Evolutionary conservation across 208 protist species (phyloP), one percentile per base, ranked within the genome.

Genomic region (Leishmania arabica): DNA sequence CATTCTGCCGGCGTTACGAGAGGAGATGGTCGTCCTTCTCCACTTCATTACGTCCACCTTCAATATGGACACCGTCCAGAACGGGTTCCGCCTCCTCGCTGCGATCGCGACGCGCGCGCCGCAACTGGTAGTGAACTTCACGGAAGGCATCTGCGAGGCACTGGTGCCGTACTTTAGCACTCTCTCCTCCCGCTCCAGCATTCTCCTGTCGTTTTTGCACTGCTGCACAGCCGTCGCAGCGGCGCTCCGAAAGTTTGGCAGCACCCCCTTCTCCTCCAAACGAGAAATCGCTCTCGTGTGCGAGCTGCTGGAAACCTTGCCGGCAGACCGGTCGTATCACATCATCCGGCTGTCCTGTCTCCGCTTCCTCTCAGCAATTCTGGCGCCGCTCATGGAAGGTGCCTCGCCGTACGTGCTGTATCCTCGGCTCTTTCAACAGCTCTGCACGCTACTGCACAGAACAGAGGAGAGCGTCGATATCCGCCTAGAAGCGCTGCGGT

Each of bases 71-170:
- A 90, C 79, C 0, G 84, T 96, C 27, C 84, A 91, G 56, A 88
- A 91, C 69, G 94, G 92, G 40, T 84, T 97, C 60, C 86, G 87
- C 6, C 85, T 95, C 42, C 88, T 97, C 68, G 90, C 92, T 45
- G 90, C 91, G 13, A 80, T 96, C 19, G 75, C 94, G 15, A 86
- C 85, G 64, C 86, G 89, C 40, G 94, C 94, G 1, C 94, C 94
- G n/a, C 89, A 93, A 77, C 93, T 96, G 54, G 91, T 96, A 2
- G 91, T 94, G 62, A 92, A 91, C 65, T 97, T 95, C 75, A 80
- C 87, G 11, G 89, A 93, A 27, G 87, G 89, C 64, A 95, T 97
- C 75, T 76, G 86, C 53, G 87, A 95, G 56, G 87, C 85, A 9
- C 83, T 97, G 53, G 42, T 81, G 58, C 89, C 79, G 31, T 88